These are phyloP conservation scores for Fusarium agapanthi DNA, from an alignment of 2,329 filamentous ascomycete species.

Conservation along the genomic window DNA sequence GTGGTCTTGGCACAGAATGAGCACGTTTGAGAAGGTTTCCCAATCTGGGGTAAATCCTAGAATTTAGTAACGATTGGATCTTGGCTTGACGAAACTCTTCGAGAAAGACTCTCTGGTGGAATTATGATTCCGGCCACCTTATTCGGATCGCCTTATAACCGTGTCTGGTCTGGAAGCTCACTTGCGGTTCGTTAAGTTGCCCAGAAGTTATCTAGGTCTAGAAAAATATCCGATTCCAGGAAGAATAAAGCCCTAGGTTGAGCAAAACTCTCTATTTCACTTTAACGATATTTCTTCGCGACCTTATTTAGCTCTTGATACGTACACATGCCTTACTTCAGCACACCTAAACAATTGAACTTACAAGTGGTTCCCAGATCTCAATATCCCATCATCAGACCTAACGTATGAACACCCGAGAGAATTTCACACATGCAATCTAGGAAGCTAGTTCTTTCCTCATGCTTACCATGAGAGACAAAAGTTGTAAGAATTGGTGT, in stretches of 20 bases:
- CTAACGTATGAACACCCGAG: too few species aligned
- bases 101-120: not conserved
- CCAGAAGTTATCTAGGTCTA: not conserved
- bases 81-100: not conserved
- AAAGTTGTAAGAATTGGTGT: not conserved
- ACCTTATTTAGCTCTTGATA: too few species aligned
- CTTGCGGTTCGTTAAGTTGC: not conserved
- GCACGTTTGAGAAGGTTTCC: slow-evolving; percentile 22
- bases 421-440: not conserved
- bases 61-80: not conserved
- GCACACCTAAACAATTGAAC: not conserved
- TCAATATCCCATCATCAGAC: not conserved
- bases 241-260: too few species aligned
- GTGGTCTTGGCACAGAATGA: slow-evolving; percentile 3
- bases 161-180: not conserved
- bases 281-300: rapidly evolving
- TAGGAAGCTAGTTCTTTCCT: not conserved
- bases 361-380: too few species aligned
- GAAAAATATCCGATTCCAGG: not conserved
- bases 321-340: rapidly evolving
- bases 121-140: too few species aligned
- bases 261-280: rapidly evolving
- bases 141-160: not conserved
- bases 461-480: not conserved
- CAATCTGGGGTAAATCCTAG: not conserved